Evolutionary conservation across 2,329 filamentous ascomycete species (phyloP), one percentile per base, ranked within the genome.

Genomic region (Aureobasidium sp.): DNA sequence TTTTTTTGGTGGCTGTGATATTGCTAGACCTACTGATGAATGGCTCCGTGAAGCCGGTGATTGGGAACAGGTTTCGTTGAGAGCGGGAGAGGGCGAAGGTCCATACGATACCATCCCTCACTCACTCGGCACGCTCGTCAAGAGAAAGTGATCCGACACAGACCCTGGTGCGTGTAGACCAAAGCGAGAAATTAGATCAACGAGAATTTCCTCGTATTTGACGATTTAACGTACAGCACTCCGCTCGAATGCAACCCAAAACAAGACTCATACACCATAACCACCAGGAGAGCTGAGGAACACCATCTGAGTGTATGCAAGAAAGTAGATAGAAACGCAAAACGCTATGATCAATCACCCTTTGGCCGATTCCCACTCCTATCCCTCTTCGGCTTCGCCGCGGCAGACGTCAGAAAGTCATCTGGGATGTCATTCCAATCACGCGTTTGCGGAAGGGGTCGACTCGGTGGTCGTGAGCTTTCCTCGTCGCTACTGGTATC

Each of bases 381-480:
- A 13, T 59, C 55, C 13, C 55, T 37, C 2, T 59, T 59, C 17
- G 55, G 43, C 35, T 59, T 59, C 3, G 19, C 19, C 0, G 45
- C 42, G 33, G 54, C 43, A 23, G 55, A 23, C 11, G 45, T 50
- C 35, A 59, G 31, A 50, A 59, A 59, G 55, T 76, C 77, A 5
- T 77, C 76, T 15, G 77, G 77, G 4, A 79, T 68, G 61, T 79
- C 77, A 59, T 79, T 79, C 77, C 77, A 79, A 57, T 77, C 74
- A 45, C 67, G 69, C 10, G 71, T 75, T 21, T 50, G 55, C 31
- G 47, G 47, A 15, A 49, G 63, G 57, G 31, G 64, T 53, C 33
- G 60, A 57, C 69, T 23, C 68, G 69, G 13, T 67, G 64, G 25
- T 60, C 60, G 60, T 25, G 21, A 53, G 40, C 21, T 69, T 69